Conservation (phyloP, 257 asterid species). For the Solanum pennellii region DNA sequence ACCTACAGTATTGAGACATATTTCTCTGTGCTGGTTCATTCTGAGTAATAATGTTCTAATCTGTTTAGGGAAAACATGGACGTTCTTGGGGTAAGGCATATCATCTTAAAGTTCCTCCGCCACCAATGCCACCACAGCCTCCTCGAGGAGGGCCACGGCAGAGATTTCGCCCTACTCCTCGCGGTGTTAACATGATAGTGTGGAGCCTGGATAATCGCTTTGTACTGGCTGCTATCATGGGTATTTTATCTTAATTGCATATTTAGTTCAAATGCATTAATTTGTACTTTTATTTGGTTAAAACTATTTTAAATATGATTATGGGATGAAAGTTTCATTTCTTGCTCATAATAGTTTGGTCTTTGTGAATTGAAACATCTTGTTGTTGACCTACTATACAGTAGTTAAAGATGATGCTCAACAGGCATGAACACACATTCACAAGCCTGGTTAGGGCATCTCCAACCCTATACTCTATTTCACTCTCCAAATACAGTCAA, state of each 20-base stretch:
- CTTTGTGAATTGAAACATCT: background rate
- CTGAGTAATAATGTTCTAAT: background rate
- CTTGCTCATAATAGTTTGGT: background rate
- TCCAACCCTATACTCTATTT: too few species aligned
- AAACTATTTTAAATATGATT: background rate
- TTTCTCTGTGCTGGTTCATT: background rate
- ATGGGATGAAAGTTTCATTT: background rate
- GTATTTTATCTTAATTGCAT: slow-evolving; percentile 21
- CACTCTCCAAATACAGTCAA: too few species aligned
- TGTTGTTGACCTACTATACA: background rate
- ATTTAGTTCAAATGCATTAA: background rate
- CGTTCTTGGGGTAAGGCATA: slow-evolving; percentile 77
- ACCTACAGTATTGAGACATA: background rate
- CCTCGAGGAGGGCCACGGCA: slow-evolving; percentile 96
- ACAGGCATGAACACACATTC: background rate
- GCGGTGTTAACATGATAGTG: slow-evolving; percentile 89
- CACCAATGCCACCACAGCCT: slow-evolving; percentile 85
- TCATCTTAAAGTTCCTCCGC: slow-evolving; percentile 97
- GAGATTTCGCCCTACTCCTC: slow-evolving; percentile 91
- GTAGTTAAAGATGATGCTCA: background rate
- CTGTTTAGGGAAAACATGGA: slow-evolving; percentile 55
- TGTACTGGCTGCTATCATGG: slow-evolving; percentile 99
- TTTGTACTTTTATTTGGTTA: background rate
- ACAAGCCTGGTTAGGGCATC: background rate
- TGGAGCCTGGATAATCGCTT: slow-evolving; percentile 96